A percentile compares a stretch with the other conserved stretches of the same genome.
phyloP scores from a whole-genome alignment of 2,329 filamentous ascomycete genomes.

The Xylaria sp. region DNA sequence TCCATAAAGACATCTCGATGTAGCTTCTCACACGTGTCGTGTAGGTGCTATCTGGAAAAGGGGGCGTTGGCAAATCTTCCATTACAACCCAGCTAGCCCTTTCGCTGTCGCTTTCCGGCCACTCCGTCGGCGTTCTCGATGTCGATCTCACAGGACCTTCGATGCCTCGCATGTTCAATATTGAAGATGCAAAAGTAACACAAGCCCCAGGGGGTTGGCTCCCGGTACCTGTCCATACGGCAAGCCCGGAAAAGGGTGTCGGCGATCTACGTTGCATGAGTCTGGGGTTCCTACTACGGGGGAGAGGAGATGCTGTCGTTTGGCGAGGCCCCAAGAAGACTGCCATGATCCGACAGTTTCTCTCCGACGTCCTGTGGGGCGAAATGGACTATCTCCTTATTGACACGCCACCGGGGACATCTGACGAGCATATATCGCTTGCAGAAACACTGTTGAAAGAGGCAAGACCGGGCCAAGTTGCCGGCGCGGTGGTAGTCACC shows the following conservation, averaged over 20 bases:
- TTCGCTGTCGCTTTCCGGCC: constrained; percentile 83
- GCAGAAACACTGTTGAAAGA: constrained; percentile 82
- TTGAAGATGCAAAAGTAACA: constrained; percentile 88
- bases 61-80: constrained; percentile 96
- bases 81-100: constrained; percentile 97
- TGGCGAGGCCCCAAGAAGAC: constrained; percentile 99
- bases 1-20: constrained; percentile 11
- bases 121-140: constrained; percentile 94
- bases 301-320: constrained; percentile 89
- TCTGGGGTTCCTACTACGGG: constrained; percentile 86
- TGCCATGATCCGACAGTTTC: constrained; percentile 96
- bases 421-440: constrained; percentile 95
- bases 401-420: constrained; percentile 95
- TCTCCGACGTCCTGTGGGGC: constrained; percentile 90
- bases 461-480: constrained; percentile 73
- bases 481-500: constrained; percentile 92
- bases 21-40: constrained; percentile 15
- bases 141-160: constrained; percentile 96
- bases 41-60: constrained; percentile 90
- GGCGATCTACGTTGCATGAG: constrained; percentile 87
- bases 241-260: constrained; percentile 60
- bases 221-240: constrained; percentile 83
- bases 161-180: constrained; percentile 92
- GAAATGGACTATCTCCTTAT: constrained; percentile 91
- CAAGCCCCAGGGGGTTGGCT: constrained; percentile 94